phyloP scores from a whole-genome alignment of 345 rosid species.

The Anacardium occidentale region DNA sequence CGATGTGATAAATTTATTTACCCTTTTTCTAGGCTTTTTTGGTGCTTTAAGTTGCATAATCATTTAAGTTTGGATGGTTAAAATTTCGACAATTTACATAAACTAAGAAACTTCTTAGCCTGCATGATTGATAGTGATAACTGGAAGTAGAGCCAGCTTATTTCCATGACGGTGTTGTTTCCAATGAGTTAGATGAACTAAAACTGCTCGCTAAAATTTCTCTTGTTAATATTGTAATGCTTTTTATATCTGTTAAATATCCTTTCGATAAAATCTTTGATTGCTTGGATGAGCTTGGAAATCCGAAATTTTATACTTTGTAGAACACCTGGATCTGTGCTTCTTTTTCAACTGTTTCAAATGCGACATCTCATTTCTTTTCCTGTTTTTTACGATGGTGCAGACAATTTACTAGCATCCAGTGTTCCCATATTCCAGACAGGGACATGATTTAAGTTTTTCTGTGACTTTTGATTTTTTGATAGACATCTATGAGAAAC shows the following conservation, averaged over 20 bases:
- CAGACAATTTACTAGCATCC: not conserved
- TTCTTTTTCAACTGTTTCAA: not conserved
- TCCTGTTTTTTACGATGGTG: not conserved
- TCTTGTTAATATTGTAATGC: not conserved
- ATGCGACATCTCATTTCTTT: not conserved
- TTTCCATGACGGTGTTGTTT: not conserved
- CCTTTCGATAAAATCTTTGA: not conserved
- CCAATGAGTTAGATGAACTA: not conserved
- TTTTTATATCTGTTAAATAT: not conserved
- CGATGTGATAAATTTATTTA: not conserved
- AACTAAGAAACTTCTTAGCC: not conserved
- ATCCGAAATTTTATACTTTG: not conserved
- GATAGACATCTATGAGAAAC: constrained; percentile 37
- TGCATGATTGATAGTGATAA: not conserved
- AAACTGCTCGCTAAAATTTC: not conserved
- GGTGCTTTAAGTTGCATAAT: not conserved
- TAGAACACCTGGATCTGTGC: not conserved
- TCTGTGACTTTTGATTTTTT: not conserved
- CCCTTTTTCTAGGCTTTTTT: not conserved
- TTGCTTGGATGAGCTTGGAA: not conserved
- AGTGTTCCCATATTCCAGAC: constrained; percentile 1
- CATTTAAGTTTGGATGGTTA: not conserved
- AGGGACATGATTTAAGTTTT: constrained; percentile 3
- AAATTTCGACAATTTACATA: not conserved
- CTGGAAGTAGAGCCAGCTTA: not conserved